Evolutionary conservation across 805 yeast species (phyloP), one percentile per base, ranked within the genome.

Genomic region (Saccharomyces jurei): DNA sequence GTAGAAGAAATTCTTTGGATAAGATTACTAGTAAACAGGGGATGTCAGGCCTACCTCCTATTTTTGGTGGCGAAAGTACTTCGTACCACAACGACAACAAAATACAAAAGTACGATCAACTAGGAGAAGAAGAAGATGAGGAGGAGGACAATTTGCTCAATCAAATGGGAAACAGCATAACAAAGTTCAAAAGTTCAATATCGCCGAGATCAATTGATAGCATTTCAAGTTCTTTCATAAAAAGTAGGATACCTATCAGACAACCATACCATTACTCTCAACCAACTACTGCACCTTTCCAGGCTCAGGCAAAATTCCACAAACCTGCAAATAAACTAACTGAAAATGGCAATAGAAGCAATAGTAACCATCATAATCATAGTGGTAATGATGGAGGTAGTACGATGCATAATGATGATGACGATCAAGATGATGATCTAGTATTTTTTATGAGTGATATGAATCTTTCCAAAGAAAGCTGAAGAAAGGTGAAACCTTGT

Each of bases 381-480:
- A 22, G 14, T 9, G 41, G 27, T 3, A 29, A 30, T 27, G 44
- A 47, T 41, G 50, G 30, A 27, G 49, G 30, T 2, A 51, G 49
- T 26, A 8, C 46, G 11, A 48, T 51, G n/a, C 49, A 41, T 11
- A 51, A 49, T 46, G 53, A 53, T 3, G 54, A 56, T 13, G 56
- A 71, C 4, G 84, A 81, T 31, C 86, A 81, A 26, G 88, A 84
- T 53, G 89, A 83, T 57, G 88, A 84, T 51, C 70, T 85, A 54
- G 69, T 84, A 49, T 83, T 84, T 66, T 79, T 87, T 25, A 84
- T 83, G 89, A 84, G 89, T 64, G 89, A 84, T 62, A 84, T 84
- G 88, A 81, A 79, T 62, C 63, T 78, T 14, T 69, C 75, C 8
- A 61, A 65, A 48, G 29, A 29, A 2, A 17, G 44, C 17, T 36